These are phyloP conservation scores for Fusarium nurragi DNA, from an alignment of 2,329 filamentous ascomycete genomes.

Conservation along the genomic window DNA sequence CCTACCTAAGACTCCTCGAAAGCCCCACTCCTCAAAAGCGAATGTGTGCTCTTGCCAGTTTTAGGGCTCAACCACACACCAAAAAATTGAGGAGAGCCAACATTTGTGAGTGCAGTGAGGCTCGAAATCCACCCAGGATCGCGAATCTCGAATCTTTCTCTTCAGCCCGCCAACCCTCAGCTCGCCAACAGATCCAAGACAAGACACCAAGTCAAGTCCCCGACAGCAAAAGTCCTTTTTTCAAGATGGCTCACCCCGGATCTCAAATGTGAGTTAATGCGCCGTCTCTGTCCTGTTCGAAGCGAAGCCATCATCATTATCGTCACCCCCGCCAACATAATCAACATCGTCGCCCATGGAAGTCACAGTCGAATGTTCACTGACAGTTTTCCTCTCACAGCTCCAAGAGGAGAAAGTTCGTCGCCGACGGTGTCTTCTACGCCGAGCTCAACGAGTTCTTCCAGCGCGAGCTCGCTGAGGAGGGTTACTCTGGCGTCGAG, in stretches of 20 bases:
- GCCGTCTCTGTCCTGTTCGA: neutral
- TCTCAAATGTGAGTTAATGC: slow-evolving; percentile 67
- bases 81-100: slow-evolving; percentile 42
- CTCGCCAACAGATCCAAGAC: slow-evolving; percentile 46
- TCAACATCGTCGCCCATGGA: neutral
- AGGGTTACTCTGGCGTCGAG: slow-evolving; percentile 99
- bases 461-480: slow-evolving; percentile 99
- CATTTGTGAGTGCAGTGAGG: slow-evolving; percentile 38
- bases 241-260: slow-evolving; percentile 69
- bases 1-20: too few relatives aligned
- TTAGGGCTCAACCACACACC: slow-evolving; percentile 51
- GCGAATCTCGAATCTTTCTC: slow-evolving; percentile 47
- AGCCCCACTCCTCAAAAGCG: neutral
- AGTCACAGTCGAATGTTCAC: slow-evolving; percentile 22
- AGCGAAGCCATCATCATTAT: slow-evolving; percentile 8
- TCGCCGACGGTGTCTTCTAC: slow-evolving; percentile 99
- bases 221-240: slow-evolving; percentile 46
- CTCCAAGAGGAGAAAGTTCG: slow-evolving; percentile 94
- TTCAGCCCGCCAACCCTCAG: slow-evolving; percentile 50
- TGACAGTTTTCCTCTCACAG: slow-evolving; percentile 55
- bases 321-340: slow-evolving; percentile 21
- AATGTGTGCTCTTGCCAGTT: slow-evolving; percentile 28
- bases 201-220: slow-evolving; percentile 43
- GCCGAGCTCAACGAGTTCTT: slow-evolving; percentile 99
- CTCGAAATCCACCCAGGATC: slow-evolving; percentile 46